Conservation (phyloP, 2,329 filamentous ascomycete species). For the Chrysosphaeria jannelii region DNA sequence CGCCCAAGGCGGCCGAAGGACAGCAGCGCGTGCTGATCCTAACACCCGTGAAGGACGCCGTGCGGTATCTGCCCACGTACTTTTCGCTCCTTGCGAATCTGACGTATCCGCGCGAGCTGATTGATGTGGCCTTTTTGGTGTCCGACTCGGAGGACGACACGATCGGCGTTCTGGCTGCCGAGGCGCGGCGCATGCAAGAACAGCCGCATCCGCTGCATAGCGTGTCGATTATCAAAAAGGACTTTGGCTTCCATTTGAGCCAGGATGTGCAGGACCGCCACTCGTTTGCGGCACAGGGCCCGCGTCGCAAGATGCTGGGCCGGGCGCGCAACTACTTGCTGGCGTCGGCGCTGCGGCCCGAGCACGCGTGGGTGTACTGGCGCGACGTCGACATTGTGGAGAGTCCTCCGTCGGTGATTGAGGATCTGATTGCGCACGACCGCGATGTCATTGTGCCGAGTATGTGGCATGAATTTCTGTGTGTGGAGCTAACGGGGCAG, state of each 20-base stretch:
- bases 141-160: slow-evolving; percentile 83
- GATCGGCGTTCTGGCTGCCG: slow-evolving; percentile 52
- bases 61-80: slow-evolving; percentile 55
- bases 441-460: slow-evolving; percentile 82
- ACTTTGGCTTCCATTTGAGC: slow-evolving; percentile 48
- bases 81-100: slow-evolving; percentile 77
- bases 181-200: slow-evolving; percentile 68
- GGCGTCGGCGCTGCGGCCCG: slow-evolving; percentile 53
- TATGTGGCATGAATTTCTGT: slow-evolving; percentile 18
- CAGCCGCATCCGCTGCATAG: slow-evolving; percentile 63
- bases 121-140: slow-evolving; percentile 84
- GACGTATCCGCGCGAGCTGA: slow-evolving; percentile 80
- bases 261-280: slow-evolving; percentile 65
- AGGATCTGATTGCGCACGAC: slow-evolving; percentile 88
- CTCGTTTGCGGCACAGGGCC: slow-evolving; percentile 61
- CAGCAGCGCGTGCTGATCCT: slow-evolving; percentile 73
- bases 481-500: slow-evolving; percentile 14
- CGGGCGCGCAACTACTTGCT: slow-evolving; percentile 79
- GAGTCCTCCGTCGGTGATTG: slow-evolving; percentile 58
- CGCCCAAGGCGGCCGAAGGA: slow-evolving; percentile 45
- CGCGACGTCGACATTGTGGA: slow-evolving; percentile 90
- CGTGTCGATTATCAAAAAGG: slow-evolving; percentile 63
- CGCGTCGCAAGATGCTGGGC: slow-evolving; percentile 70
- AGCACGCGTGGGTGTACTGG: slow-evolving; percentile 99
- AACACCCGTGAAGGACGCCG: slow-evolving; percentile 75